Conservation (phyloP, 345 rosid genomes). For the Gossypium australe region DNA sequence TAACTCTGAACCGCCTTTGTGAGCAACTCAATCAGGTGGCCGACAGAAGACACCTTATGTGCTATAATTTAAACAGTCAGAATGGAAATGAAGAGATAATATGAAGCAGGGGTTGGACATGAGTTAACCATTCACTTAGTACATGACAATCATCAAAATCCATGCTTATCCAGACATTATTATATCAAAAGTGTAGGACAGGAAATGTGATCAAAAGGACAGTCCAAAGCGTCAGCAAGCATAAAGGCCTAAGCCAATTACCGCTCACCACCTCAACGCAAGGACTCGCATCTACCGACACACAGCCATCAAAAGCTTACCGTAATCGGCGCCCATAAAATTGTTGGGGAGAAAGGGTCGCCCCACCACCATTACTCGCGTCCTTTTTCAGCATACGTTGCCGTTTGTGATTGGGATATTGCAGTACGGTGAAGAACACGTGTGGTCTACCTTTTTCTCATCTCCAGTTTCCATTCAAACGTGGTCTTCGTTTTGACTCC, state of each 20-base stretch:
- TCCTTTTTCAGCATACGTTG: constrained; percentile 8
- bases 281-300: not conserved
- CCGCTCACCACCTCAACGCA: not conserved
- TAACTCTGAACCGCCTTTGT: too few species aligned
- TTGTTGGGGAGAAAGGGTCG: not conserved
- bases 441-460: constrained; percentile 13
- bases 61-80: too few species aligned
- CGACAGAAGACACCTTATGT: not conserved
- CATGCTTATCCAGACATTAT: constrained; percentile 15
- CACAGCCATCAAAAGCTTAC: not conserved
- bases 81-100: not conserved
- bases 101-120: not conserved
- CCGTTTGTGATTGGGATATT: constrained; percentile 3
- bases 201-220: not conserved
- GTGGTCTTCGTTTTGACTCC: not conserved
- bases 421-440: constrained; percentile 15
- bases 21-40: not conserved
- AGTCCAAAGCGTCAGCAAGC: not conserved
- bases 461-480: not conserved
- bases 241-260: not conserved
- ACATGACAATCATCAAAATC: not conserved
- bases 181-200: not conserved
- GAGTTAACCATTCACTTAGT: not conserved
- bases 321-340: not conserved
- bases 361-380: constrained; percentile 21